Conservation (phyloP, 2,329 filamentous ascomycete genomes). For the Colletotrichum musae region DNA sequence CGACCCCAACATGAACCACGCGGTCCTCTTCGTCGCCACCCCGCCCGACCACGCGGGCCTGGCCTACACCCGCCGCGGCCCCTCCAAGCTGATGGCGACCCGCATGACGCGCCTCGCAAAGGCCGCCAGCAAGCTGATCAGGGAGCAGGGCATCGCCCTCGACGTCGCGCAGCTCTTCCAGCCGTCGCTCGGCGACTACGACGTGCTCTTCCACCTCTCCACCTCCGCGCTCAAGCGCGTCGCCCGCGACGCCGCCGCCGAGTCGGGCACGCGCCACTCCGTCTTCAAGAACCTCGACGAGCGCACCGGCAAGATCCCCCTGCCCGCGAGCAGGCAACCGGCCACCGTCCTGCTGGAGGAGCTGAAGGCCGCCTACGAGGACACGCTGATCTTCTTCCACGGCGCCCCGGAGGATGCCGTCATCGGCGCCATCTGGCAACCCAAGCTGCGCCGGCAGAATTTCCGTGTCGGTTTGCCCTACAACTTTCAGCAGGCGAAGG, state of each 20-base stretch:
- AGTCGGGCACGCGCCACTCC: constrained; percentile 55
- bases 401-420: constrained; percentile 70
- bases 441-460: constrained; percentile 65
- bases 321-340: constrained; percentile 72
- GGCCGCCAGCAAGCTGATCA: constrained; percentile 77
- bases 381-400: constrained; percentile 84
- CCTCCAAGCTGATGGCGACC: constrained; percentile 85
- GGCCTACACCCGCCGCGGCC: constrained; percentile 80
- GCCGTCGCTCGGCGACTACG: constrained; percentile 82
- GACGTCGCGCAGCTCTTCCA: constrained; percentile 77
- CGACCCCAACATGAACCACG: constrained; percentile 89
- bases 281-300: constrained; percentile 87
- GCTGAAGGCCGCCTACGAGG: constrained; percentile 76
- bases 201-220: constrained; percentile 84
- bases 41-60: constrained; percentile 83
- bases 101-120: constrained; percentile 87
- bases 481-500: constrained; percentile 58
- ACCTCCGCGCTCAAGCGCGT: constrained; percentile 63
- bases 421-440: constrained; percentile 73
- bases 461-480: constrained; percentile 82
- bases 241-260: constrained; percentile 54
- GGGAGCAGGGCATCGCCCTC: constrained; percentile 66
- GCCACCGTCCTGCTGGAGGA: constrained; percentile 76
- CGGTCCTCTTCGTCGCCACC: constrained; percentile 85
- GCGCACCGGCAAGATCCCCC: constrained; percentile 60